Percentiles rank a stretch among this genome's conserved stretches.
These are phyloP conservation scores for Colletotrichum echinochloae DNA, from an alignment of 2,329 filamentous ascomycete genomes.

Conservation along the genomic window DNA sequence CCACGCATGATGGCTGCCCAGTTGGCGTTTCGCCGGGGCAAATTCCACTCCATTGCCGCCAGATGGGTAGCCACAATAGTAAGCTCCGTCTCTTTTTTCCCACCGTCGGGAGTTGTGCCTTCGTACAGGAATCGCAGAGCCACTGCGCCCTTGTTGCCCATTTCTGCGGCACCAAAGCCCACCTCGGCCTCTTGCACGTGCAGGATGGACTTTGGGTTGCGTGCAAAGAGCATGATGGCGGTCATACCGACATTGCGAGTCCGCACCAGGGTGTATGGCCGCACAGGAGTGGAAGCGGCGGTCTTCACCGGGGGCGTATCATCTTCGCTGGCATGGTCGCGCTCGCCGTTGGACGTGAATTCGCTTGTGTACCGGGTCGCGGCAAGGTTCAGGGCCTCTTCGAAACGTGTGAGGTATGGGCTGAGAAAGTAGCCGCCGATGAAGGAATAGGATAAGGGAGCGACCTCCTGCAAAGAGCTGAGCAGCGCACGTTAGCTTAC, in stretches of 20 bases:
- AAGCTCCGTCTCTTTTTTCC: slow-evolving; percentile 66
- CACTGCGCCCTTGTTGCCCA: slow-evolving; percentile 96
- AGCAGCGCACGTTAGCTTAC: slow-evolving; percentile 33
- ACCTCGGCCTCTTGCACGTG: slow-evolving; percentile 82
- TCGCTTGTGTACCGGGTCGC: slow-evolving; percentile 54
- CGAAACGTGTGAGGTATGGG: slow-evolving; percentile 80
- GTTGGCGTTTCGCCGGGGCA: slow-evolving; percentile 83
- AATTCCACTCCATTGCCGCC: slow-evolving; percentile 85
- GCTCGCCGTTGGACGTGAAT: slow-evolving; percentile 44
- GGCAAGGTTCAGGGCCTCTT: slow-evolving; percentile 78
- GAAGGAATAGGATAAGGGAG: slow-evolving; percentile 86
- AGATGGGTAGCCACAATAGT: slow-evolving; percentile 92
- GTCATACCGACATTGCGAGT: slow-evolving; percentile 89
- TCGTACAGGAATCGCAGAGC: slow-evolving; percentile 77
- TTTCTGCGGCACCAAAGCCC: slow-evolving; percentile 85
- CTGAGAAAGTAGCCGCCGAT: slow-evolving; percentile 84
- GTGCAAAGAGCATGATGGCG: slow-evolving; percentile 85
- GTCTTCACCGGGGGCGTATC: slow-evolving; percentile 39
- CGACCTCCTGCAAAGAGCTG: slow-evolving; percentile 89
- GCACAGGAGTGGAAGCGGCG: slow-evolving; percentile 43
- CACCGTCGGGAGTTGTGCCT: slow-evolving; percentile 46
- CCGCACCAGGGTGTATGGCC: slow-evolving; percentile 76
- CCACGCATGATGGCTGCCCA: slow-evolving; percentile 87
- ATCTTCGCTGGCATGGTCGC: slow-evolving; percentile 42
- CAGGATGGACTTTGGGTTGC: slow-evolving; percentile 69